Conservation (phyloP, 2,329 filamentous ascomycete genomes). For the Colletotrichum phormii region DNA sequence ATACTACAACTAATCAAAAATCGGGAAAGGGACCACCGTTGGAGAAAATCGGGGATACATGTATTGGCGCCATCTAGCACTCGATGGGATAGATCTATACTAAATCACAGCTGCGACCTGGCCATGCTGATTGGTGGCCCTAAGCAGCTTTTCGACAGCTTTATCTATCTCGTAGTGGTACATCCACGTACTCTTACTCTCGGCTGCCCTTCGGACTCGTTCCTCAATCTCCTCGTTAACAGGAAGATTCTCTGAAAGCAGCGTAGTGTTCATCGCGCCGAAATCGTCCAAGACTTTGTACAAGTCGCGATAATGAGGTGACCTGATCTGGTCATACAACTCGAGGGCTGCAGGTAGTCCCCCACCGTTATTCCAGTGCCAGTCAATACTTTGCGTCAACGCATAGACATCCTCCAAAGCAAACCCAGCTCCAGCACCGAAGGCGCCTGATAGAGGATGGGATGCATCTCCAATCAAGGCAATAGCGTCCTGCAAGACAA, state of each 20-base stretch:
- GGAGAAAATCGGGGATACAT: no score
- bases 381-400: slow-evolving; percentile 40
- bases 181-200: slow-evolving; percentile 42
- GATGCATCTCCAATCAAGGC: slow-evolving; percentile 67
- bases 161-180: slow-evolving; percentile 42
- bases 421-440: slow-evolving; percentile 53
- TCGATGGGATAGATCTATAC: not conserved
- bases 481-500: slow-evolving; percentile 43
- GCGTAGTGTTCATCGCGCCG: slow-evolving; percentile 31
- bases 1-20: no score
- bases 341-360: slow-evolving; percentile 40
- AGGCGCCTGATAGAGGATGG: slow-evolving; percentile 62
- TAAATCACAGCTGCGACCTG: slow-evolving; percentile 13
- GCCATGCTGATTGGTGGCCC: not conserved
- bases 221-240: slow-evolving; percentile 43
- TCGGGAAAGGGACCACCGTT: no score
- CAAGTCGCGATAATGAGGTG: slow-evolving; percentile 43
- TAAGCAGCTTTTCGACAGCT: slow-evolving; percentile 10
- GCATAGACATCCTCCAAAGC: slow-evolving; percentile 48
- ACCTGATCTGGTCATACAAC: slow-evolving; percentile 43
- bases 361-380: slow-evolving; percentile 38
- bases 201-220: slow-evolving; percentile 38
- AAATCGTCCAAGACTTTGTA: slow-evolving; percentile 43
- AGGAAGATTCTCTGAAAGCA: slow-evolving; percentile 36
- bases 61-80: no score